A percentile compares a stretch with the other conserved stretches of the same genome.
These are phyloP conservation scores for Xylaria arbuscula DNA, from an alignment of 2,329 filamentous ascomycete genomes.

Conservation along the genomic window DNA sequence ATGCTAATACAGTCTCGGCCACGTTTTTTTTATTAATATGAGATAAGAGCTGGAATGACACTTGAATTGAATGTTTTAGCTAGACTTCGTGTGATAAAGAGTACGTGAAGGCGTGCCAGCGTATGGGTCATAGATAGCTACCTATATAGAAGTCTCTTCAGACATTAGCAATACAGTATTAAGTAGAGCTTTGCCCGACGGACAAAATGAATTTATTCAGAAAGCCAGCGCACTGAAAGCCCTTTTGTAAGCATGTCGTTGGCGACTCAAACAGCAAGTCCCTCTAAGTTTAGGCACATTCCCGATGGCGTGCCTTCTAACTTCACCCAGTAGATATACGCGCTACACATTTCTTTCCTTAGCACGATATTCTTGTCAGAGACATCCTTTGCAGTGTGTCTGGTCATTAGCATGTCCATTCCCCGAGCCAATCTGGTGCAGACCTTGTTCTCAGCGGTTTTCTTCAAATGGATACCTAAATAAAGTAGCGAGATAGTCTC, in stretches of 20 bases:
- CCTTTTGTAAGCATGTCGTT: conserved; percentile 36
- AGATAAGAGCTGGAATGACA: too few relatives aligned
- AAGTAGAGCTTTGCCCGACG: too few relatives aligned
- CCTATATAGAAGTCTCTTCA: too few relatives aligned
- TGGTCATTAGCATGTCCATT: neutral
- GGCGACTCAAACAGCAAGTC: conserved; percentile 40
- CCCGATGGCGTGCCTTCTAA: neutral
- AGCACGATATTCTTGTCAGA: conserved; percentile 44
- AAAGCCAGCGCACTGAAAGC: conserved; percentile 22
- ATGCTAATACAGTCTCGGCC: too few relatives aligned
- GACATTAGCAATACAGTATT: too few relatives aligned
- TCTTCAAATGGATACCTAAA: conserved; percentile 41
- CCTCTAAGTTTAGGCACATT: neutral
- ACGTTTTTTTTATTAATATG: too few relatives aligned
- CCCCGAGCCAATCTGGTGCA: conserved; percentile 4
- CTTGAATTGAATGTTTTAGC: too few relatives aligned
- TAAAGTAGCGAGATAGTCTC: conserved; percentile 37
- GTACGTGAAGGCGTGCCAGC: too few relatives aligned
- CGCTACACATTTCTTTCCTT: conserved; percentile 31
- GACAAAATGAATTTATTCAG: too few relatives aligned
- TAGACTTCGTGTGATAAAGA: too few relatives aligned
- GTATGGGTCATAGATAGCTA: too few relatives aligned
- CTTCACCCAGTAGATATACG: conserved; percentile 36
- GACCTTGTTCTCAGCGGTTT: conserved; percentile 42
- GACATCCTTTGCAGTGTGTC: conserved; percentile 42